phyloP scores from a whole-genome alignment of 1,284 basidiomycete genomes.

The Coniophora puteana region DNA sequence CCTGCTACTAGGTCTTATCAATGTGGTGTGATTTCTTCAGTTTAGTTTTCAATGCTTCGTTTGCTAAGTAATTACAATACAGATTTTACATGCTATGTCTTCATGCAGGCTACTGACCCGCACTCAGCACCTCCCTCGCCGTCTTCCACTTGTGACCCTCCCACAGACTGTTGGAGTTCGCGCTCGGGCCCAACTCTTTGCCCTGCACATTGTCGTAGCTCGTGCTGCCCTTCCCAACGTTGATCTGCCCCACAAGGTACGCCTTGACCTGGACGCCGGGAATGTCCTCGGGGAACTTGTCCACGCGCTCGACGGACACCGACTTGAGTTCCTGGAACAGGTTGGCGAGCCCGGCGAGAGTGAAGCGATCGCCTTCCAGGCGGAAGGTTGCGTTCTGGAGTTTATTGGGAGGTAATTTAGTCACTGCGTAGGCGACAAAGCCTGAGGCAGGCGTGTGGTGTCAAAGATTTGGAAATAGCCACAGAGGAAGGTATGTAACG shows the following conservation, averaged over 20 bases:
- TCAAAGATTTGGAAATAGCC: not conserved
- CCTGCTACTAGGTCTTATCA: too few relatives aligned
- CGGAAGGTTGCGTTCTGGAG: constrained; percentile 30
- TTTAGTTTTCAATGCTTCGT: too few relatives aligned
- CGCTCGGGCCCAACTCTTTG: too few relatives aligned
- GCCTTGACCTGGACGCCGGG: constrained; percentile 13
- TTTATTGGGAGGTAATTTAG: constrained; percentile 23
- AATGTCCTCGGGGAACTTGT: constrained; percentile 25
- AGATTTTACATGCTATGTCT: too few relatives aligned
- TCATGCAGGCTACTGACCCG: too few relatives aligned
- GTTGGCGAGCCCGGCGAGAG: constrained; percentile 19
- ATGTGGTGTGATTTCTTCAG: too few relatives aligned
- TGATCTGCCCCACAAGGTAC: not conserved
- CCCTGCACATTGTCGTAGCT: not conserved
- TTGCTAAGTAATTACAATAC: too few relatives aligned
- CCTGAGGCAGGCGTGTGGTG: constrained; percentile 10
- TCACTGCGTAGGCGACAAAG: constrained; percentile 33
- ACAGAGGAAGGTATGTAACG: constrained; percentile 2
- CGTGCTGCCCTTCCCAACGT: not conserved
- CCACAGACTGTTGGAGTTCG: not conserved
- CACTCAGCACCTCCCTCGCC: constrained; percentile 10
- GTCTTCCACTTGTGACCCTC: constrained; percentile 1
- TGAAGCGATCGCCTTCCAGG: constrained; percentile 33
- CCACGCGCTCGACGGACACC: constrained; percentile 19
- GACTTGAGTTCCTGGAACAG: constrained; percentile 18